A percentile compares a stretch with the other conserved stretches of the same genome.
phyloP scores from a whole-genome alignment of 768 basidiomycete genomes.

The Psilocybe subaeruginosa region DNA sequence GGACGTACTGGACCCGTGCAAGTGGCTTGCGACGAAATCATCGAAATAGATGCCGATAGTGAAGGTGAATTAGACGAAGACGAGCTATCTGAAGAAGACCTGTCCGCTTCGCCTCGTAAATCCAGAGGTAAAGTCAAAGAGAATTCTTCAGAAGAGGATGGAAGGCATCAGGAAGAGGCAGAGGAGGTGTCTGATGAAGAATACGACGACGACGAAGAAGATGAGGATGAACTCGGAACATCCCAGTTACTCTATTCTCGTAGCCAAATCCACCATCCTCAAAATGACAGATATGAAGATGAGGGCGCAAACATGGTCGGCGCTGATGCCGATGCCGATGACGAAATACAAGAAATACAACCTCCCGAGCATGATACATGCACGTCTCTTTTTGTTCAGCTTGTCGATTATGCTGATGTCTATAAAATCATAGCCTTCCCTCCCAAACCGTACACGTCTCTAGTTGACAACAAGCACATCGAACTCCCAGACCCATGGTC shows the following conservation, averaged over 20 bases:
- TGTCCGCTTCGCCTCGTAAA: neutral
- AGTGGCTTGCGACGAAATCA: neutral
- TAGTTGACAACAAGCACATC: conserved; percentile 5
- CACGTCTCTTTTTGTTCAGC: conserved; percentile 16
- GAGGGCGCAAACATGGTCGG: neutral
- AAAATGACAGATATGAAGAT: neutral
- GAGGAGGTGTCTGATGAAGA: neutral
- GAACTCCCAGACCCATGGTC: conserved; percentile 37
- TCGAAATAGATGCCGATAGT: neutral
- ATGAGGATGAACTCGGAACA: neutral
- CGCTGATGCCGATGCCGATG: conserved; percentile 14
- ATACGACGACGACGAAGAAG: neutral
- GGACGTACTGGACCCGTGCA: conserved; percentile 12
- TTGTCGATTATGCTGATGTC: neutral
- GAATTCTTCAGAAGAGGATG: neutral
- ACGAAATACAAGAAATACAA: conserved; percentile 31
- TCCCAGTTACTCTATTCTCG: conserved; percentile 1
- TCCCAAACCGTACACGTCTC: neutral
- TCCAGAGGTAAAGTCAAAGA: neutral
- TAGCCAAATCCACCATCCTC: conserved; percentile 3
- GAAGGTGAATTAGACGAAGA: neutral
- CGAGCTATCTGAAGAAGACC: neutral
- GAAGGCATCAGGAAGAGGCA: neutral
- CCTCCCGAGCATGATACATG: conserved; percentile 35
- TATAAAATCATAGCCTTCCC: conserved; percentile 5